Evolutionary conservation across 2,329 filamentous ascomycete species (phyloP), one percentile per base, ranked within the genome.

Genomic region (Colletotrichum higginsianum): DNA sequence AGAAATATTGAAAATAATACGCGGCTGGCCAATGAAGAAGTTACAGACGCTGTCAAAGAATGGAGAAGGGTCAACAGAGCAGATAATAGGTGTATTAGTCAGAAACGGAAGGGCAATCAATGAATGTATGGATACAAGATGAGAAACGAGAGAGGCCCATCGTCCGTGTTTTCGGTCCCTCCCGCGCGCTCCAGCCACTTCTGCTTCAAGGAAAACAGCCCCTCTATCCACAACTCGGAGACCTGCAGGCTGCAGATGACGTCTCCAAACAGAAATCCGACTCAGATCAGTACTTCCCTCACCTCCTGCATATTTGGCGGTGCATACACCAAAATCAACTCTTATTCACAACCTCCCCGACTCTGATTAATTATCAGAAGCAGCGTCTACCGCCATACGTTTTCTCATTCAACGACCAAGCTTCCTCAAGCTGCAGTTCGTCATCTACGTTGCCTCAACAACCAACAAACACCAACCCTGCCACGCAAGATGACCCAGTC

Each of bases 401-500:
- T 21, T 42, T 16, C 12, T 23, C n/a, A 7, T 57, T 23, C 13
- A 18, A 21, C 38, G 40, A n/a, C 21, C n/a, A n/a, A 26, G 35
- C 38, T 16, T 57, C n/a, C 13, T 13, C 7, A 16, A 57, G 15
- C 55, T 18, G n/a, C 38, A 21, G n/a, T 8, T 23, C 38, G 15
- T 18, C 55, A 35, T 42, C n/a, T 12, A 57, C 35, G 21, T 21
- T n/a, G 38, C 21, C 49, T n/a, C 61, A 46, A 26, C 71, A 77
- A 67, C 74, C 64, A 44, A 74, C 63, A 50, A 66, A 44, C 63
- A 50, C 61, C 49, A 74, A 66, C 61, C 66, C 70, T 67, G 49
- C 61, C 61, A 66, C 55, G n/a, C 47, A 84, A 76, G 73, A 91
- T 89, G 83, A 87, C 88, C 74, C 84, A 87, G 74, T 86, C 89